Evolutionary conservation across 192 early-diverging fungal genomes (phyloP), one percentile per base, ranked within the genome.

Genomic region (Coemansia sp.): DNA sequence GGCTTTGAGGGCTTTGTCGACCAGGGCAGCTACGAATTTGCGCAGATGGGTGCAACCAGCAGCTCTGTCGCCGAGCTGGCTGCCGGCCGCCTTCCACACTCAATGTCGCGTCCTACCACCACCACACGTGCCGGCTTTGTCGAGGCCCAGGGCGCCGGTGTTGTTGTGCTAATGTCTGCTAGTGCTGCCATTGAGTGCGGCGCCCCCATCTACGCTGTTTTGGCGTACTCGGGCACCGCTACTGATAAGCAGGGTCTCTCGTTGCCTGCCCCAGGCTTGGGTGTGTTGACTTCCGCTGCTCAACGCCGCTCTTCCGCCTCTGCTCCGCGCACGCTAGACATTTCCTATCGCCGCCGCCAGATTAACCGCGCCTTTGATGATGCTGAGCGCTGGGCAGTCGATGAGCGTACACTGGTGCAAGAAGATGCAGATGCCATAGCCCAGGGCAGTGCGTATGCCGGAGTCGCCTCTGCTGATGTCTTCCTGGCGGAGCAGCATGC

Each of bases 21-120:
- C 73, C 93, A 98, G 71, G 92, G 92, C 31, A 91, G 90, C 24
- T 91, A 92, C 66, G 96, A 98, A 82, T 98, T 98, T 81, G 94
- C 94, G 60, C 94, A 96, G 87, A 98, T 98, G 96, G 95, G 94
- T 84, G 96, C 96, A 27, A 98, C 96, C 21, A 88, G 87, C 65
- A 92, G 88, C 69, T 76, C 93, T 27, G 82, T 85, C 27, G 89
- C 89, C 22, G 96, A 98, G 74, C 73, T 90, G 26, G 91, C 88
- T 7, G 78, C 82, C 19, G 96, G 96, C 25, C 88, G 96, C 61
- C 85, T 85, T 22, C 94, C 96, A 12, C 54, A 71, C 24, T 94
- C 95, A 61, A 95, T 95, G 93, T 95, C 88, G 69, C 88, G 96
- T 16, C 96, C 96, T 27, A 86, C 87, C 18, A 92, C 94, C 24